Evolutionary conservation across 495 filamentous ascomycete genomes (phyloP).

Genomic region (Talaromyces wortmannii): DNA sequence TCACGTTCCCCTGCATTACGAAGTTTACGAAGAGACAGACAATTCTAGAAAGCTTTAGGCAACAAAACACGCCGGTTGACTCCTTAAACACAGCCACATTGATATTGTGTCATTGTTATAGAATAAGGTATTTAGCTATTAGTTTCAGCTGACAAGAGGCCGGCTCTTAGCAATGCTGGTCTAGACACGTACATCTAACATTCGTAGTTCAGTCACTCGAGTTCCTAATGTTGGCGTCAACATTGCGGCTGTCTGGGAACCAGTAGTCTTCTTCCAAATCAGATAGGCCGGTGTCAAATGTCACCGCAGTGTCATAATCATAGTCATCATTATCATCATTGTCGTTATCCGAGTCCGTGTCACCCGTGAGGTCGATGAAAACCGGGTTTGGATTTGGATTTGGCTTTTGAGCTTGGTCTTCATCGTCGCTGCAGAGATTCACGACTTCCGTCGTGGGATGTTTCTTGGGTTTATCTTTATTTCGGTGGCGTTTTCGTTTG

Average conservation of each 20-base stretch:
- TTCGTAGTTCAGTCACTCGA: slow-evolving; percentile 1
- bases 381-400: background rate
- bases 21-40: background rate
- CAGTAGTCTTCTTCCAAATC: slow-evolving; percentile 35
- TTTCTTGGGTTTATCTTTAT: background rate
- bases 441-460: slow-evolving; percentile 2
- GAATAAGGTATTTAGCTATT: too few relatives aligned
- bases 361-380: slow-evolving; percentile 26
- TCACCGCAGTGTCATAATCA: too few relatives aligned
- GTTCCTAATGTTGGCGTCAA: slow-evolving; percentile 24
- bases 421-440: slow-evolving; percentile 14
- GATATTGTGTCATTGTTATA: background rate
- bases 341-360: slow-evolving; percentile 13
- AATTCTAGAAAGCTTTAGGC: background rate
- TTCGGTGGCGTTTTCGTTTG: slow-evolving; percentile 11
- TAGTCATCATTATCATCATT: background rate
- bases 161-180: background rate
- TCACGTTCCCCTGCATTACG: background rate
- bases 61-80: background rate
- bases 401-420: background rate
- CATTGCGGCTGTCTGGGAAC: slow-evolving; percentile 30
- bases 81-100: slow-evolving; percentile 2
- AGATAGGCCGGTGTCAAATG: slow-evolving; percentile 5
- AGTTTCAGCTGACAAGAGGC: background rate
- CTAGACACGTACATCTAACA: background rate